Evolutionary conservation across 129 eudicot species (phyloP), one percentile per base, ranked within the genome.

Genomic region (Centella asiatica): DNA sequence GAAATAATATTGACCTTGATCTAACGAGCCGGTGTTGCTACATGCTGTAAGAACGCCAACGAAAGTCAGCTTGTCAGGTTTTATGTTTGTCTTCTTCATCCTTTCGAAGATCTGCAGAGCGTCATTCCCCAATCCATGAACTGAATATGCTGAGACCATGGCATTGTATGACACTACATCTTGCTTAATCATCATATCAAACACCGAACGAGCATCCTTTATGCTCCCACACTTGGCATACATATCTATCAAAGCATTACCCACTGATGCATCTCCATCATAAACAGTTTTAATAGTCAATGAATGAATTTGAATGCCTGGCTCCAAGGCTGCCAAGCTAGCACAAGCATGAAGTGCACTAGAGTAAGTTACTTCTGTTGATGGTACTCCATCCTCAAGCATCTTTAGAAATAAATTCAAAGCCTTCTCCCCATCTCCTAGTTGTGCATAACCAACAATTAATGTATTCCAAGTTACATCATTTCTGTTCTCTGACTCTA

Each of bases 211-310:
- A 31, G 61, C 61, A 56, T n/a, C 61, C 42, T 20, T 56, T 28
- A 56, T 56, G 40, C 61, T 56, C 61, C 61, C 61, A 56, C 61
- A 56, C 61, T 56, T 56, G 42, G 61, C 61, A 56, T 56, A 56
- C 61, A 56, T 56, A 31, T 56, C 61, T 11, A 56, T 29, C 61
- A 56, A 29, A 31, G 61, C 61, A 31, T 56, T 56, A 34, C 61
- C 42, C 17, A 56, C 61, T 56, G 61, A 56, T 9, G 31, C 61
- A 31, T 56, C 61, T 31, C 31, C 61, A 56, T 34, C 31, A 11
- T 56, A 56, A 14, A 34, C 14, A 56, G 31, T 56, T 56, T 56
- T 56, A 29, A 31, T 18, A 29, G 31, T 56, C 18, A 20, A 31
- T 7, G 61, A 18, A 56, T 56, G 61, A 28, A 56, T 27, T 20